A percentile compares a stretch with the other conserved stretches of the same genome.
Conservation (phyloP, 2,329 filamentous ascomycete genomes). For the Cordyceps tenuipes region DNA sequence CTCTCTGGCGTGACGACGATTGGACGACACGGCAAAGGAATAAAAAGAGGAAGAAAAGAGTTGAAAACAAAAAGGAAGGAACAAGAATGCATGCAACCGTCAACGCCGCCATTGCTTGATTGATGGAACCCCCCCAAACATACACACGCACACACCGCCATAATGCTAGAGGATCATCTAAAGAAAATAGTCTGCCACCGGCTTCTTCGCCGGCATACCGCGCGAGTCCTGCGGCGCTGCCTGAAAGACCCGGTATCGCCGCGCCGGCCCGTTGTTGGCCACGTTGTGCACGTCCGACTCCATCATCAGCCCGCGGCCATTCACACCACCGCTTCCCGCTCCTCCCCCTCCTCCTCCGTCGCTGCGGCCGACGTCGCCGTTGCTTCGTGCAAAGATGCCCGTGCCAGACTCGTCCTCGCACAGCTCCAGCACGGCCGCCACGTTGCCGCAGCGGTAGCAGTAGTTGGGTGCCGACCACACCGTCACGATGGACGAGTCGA, state of each 20-base stretch:
- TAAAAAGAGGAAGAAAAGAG: not conserved
- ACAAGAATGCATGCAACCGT: no score
- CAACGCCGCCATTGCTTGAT: no score
- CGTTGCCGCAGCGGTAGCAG: constrained; percentile 92
- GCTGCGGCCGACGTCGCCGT: constrained; percentile 58
- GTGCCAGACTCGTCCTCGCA: constrained; percentile 76
- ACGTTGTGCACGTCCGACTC: constrained; percentile 32
- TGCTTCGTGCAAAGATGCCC: constrained; percentile 60
- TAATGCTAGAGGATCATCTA: no score
- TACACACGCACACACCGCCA: no score
- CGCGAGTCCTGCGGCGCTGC: constrained; percentile 91
- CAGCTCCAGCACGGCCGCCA: constrained; percentile 88
- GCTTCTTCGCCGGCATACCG: constrained; percentile 98
- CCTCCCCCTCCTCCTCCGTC: constrained; percentile 25
- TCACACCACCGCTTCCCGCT: no score
- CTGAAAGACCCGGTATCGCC: constrained; percentile 91
- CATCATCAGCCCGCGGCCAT: constrained; percentile 36
- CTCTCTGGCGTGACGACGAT: no score
- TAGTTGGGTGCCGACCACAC: constrained; percentile 99
- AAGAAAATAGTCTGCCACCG: constrained; percentile 94
- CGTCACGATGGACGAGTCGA: constrained; percentile 88
- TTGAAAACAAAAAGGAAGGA: not conserved
- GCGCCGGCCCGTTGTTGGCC: constrained; percentile 60
- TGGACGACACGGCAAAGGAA: not conserved
- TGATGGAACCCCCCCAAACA: not conserved